Evolutionary conservation across 2,329 filamentous ascomycete species (phyloP).

Genomic region (Dryadomyces sulphureus): DNA sequence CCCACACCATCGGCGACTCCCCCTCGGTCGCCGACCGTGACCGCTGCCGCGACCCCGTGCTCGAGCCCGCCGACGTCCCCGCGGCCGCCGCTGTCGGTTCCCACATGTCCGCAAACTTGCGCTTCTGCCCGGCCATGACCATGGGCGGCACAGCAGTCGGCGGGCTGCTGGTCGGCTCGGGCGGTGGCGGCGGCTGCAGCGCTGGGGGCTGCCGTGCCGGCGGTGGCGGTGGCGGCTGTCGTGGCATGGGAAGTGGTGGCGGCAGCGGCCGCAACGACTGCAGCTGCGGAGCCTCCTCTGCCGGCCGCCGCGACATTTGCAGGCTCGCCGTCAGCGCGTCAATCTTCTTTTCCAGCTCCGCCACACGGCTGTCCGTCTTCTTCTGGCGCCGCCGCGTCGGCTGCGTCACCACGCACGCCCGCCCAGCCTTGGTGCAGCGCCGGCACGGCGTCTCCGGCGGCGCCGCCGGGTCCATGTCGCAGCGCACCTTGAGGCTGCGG

Average conservation of each 20-base stretch:
- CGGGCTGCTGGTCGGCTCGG: neutral
- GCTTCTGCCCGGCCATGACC: slow-evolving; percentile 23
- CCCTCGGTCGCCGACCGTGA: slow-evolving; percentile 1
- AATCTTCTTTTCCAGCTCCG: slow-evolving; percentile 85
- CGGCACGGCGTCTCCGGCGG: slow-evolving; percentile 47
- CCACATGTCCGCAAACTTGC: slow-evolving; percentile 20
- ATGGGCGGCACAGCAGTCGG: slow-evolving; percentile 11
- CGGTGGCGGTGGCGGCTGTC: neutral
- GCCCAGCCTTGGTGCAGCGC: slow-evolving; percentile 67
- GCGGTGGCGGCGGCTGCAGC: neutral
- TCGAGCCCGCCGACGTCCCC: neutral
- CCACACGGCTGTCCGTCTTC: slow-evolving; percentile 79
- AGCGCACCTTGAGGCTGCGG: slow-evolving; percentile 66
- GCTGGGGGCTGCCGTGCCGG: neutral
- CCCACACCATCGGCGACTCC: neutral
- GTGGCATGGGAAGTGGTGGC: neutral
- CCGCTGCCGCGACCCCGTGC: neutral
- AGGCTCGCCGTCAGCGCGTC: slow-evolving; percentile 73
- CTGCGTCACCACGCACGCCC: slow-evolving; percentile 62
- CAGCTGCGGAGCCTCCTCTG: neutral
- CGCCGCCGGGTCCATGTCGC: slow-evolving; percentile 56
- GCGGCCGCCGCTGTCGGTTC: slow-evolving; percentile 7
- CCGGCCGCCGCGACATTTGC: slow-evolving; percentile 34
- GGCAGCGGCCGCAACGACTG: neutral
- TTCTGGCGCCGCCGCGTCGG: slow-evolving; percentile 70